Base-by-base conservation (phyloP, 2,329 filamentous ascomycete genomes). In the Blastomyces parvus region DNA sequence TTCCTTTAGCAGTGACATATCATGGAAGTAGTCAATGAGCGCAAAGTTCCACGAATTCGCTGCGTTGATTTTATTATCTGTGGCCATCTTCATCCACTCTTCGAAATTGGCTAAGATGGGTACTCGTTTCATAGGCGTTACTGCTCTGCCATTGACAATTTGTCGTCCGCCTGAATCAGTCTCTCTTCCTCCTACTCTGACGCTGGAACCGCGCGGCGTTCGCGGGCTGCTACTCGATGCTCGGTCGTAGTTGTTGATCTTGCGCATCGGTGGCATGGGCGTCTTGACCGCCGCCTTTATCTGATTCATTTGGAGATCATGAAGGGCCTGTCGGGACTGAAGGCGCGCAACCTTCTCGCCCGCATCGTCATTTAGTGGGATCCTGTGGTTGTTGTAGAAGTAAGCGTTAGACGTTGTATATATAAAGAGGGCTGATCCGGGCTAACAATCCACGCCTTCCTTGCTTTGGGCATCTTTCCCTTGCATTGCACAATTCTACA, bases 71-170 rank as follows among this genome's bases (percentile, higher is more conserved):
- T 94, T 94, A 79, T 99, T 99, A 80, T 99, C 94, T 19, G 94
- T 97, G 1, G 94, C 94, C 91, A 99, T 96, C 82, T 97, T 99
- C 91, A 99, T 97, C 94, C 93, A 97, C 75, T 99, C 94, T 76
- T 99, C 94, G 71, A 97, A 99, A 77, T 99, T 99, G 72, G 94
- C 94, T 62, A 99, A 81, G 70, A 99, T 89, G 0, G 94, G 94
- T 36, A 96, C 90, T 65, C 92, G 89, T 82, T 96, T 96, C 88
- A 96, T 93, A 62, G 93, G 94, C 64, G 94, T 97, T 62, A 96
- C 88, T 46, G 88, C 90, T 66, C 82, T 85, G 40, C 89, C 88
- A 64, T 85, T 86, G 56, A 90, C 88, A 19, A 61, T 42, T 19
- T 50, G 59, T 70, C 86, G 83, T 66, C 86, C 80, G 64, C 85